phyloP scores from a whole-genome alignment of 352 stramenopile genomes.

The Globisporangium recalcitrans region DNA sequence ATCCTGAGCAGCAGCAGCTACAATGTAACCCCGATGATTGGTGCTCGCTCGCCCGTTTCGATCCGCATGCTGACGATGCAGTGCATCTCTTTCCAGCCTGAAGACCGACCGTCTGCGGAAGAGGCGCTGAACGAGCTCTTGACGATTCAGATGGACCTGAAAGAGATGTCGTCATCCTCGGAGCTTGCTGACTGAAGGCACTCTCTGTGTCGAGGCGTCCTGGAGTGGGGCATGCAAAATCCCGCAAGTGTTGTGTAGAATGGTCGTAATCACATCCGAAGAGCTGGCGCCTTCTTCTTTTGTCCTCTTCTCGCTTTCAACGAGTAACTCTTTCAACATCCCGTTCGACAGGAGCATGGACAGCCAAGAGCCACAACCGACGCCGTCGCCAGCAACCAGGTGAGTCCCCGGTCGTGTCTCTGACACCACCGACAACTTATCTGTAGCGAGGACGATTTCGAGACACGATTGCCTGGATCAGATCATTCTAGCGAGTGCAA shows the following conservation, averaged over 20 bases:
- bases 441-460: no score
- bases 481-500: no score
- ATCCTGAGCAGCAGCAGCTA: slow-evolving; percentile 27
- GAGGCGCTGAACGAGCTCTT: slow-evolving; percentile 29
- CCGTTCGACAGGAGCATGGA: not conserved
- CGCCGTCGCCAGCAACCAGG: not conserved
- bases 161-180: slow-evolving; percentile 18
- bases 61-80: slow-evolving; percentile 35
- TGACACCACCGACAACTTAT: no score
- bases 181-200: not conserved
- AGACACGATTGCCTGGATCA: no score
- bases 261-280: not conserved
- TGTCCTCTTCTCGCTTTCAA: not conserved
- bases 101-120: slow-evolving; percentile 31
- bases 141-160: slow-evolving; percentile 23
- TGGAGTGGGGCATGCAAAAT: not conserved
- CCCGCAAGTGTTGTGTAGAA: not conserved
- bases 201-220: not conserved
- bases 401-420: no score
- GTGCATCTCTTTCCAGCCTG: slow-evolving; percentile 40
- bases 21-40: slow-evolving; percentile 11
- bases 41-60: slow-evolving; percentile 23
- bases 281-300: not conserved
- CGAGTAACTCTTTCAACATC: no score
- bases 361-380: not conserved